Conservation (phyloP, 2,329 filamentous ascomycete species). For the Fusarium sp. region DNA sequence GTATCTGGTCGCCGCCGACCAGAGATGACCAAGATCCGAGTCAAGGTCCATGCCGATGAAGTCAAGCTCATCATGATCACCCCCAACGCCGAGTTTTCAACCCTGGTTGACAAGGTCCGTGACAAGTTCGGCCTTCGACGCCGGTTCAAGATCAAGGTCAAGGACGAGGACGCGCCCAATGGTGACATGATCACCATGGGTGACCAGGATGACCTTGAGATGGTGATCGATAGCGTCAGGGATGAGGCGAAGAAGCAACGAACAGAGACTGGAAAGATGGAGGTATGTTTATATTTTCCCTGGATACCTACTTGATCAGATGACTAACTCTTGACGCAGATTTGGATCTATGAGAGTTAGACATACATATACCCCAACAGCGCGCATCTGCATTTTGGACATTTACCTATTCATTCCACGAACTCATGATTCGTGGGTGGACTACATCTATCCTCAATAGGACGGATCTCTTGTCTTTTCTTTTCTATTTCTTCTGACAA, state of each 20-base stretch:
- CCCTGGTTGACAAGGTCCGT: constrained; percentile 81
- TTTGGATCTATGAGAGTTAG: constrained; percentile 61
- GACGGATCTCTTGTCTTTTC: constrained; percentile 15
- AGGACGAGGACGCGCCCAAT: constrained; percentile 79
- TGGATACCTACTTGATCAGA: constrained; percentile 26
- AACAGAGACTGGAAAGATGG: constrained; percentile 90
- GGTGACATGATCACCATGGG: constrained; percentile 97
- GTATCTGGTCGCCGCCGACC: constrained; percentile 66
- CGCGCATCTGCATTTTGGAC: constrained; percentile 39
- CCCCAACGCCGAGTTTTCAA: constrained; percentile 77
- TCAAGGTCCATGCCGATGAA: constrained; percentile 93
- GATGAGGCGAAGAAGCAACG: constrained; percentile 78
- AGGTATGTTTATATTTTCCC: constrained; percentile 72
- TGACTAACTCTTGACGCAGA: constrained; percentile 50
- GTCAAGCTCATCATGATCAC: constrained; percentile 93
- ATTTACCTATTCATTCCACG: constrained; percentile 32
- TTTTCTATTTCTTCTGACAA: constrained; percentile 5
- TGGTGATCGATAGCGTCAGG: constrained; percentile 80
- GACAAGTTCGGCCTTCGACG: constrained; percentile 86
- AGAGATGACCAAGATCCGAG: constrained; percentile 81
- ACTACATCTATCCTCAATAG: constrained; percentile 6
- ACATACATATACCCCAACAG: constrained; percentile 48
- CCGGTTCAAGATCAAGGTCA: constrained; percentile 89
- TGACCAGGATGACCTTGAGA: constrained; percentile 95
- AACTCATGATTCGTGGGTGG: constrained; percentile 28